Conservation (phyloP, 2,329 filamentous ascomycete genomes). For the Stagonosporopsis cucurbitacearum region DNA sequence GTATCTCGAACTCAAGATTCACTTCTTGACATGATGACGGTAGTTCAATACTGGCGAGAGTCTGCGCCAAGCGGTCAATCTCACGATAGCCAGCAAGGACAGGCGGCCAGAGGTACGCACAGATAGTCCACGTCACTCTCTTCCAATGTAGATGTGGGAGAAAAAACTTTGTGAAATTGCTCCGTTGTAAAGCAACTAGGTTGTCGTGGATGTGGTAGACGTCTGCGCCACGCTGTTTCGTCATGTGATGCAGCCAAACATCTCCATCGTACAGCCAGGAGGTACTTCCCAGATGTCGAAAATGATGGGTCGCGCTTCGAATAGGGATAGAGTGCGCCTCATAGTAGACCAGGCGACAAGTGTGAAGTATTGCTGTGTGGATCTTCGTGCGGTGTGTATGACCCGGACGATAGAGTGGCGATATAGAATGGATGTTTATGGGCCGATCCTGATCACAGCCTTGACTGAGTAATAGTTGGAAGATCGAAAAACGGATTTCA, state of each 20-base stretch:
- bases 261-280: conserved; percentile 20
- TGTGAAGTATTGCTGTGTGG: conserved; percentile 44
- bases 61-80: conserved; percentile 7
- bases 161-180: conserved; percentile 20
- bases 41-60: conserved; percentile 14
- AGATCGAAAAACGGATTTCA: conserved; percentile 32
- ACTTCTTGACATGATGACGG: conserved; percentile 34
- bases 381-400: conserved; percentile 40
- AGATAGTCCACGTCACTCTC: conserved; percentile 34
- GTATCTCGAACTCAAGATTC: conserved; percentile 31
- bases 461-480: conserved; percentile 25
- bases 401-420: conserved; percentile 25
- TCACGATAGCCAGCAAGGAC: conserved; percentile 12
- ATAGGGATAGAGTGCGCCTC: conserved; percentile 49
- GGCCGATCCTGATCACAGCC: conserved; percentile 11
- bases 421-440: conserved; percentile 15
- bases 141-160: conserved; percentile 30
- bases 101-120: conserved; percentile 19
- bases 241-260: conserved; percentile 27
- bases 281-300: conserved; percentile 12
- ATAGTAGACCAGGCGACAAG: conserved; percentile 49
- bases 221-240: conserved; percentile 27
- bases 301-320: conserved; percentile 36
- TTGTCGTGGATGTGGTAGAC: conserved; percentile 34
- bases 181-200: conserved; percentile 2